Evolutionary conservation across 2,329 filamentous ascomycete genomes (phyloP).

Genomic region (Dactylellina sp.): DNA sequence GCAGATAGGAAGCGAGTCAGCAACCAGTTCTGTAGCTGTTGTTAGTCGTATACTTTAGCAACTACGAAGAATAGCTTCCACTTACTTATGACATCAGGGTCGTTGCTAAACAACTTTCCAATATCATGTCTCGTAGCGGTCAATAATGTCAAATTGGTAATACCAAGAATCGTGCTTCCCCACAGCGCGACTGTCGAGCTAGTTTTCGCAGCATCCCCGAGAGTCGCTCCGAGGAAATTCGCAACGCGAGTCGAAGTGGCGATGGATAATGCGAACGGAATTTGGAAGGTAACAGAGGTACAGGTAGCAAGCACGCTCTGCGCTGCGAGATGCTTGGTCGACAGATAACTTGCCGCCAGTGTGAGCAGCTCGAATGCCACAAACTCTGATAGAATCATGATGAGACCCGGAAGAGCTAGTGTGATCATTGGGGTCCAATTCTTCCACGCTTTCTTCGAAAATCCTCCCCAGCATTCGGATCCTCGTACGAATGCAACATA

Average conservation of each 20-base stretch:
- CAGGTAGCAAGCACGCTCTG: conserved; percentile 87
- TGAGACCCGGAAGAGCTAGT: conserved; percentile 85
- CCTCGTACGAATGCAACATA: conserved; percentile 80
- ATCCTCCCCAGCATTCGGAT: conserved; percentile 82
- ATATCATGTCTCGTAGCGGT: conserved; percentile 77
- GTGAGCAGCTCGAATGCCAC: conserved; percentile 93
- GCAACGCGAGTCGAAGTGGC: conserved; percentile 88
- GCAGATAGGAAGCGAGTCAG: conserved; percentile 79
- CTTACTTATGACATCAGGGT: conserved; percentile 72
- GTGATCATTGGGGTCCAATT: conserved; percentile 78
- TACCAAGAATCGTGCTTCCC: conserved; percentile 76
- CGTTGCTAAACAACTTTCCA: conserved; percentile 81
- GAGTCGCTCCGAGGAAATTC: conserved; percentile 87
- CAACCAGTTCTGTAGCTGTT: conserved; percentile 68
- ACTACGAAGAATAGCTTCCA: background rate
- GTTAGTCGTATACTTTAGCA: background rate
- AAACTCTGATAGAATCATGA: conserved; percentile 95
- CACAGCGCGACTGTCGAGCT: conserved; percentile 72
- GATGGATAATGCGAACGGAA: conserved; percentile 91
- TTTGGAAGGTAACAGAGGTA: conserved; percentile 83
- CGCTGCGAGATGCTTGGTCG: conserved; percentile 72
- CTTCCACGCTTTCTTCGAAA: conserved; percentile 74
- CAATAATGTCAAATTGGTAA: conserved; percentile 81
- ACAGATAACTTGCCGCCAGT: conserved; percentile 82
- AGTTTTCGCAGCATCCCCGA: conserved; percentile 82